Conservation (phyloP, 1,139 yeast genomes). For the Suhomyces wounanorum region DNA sequence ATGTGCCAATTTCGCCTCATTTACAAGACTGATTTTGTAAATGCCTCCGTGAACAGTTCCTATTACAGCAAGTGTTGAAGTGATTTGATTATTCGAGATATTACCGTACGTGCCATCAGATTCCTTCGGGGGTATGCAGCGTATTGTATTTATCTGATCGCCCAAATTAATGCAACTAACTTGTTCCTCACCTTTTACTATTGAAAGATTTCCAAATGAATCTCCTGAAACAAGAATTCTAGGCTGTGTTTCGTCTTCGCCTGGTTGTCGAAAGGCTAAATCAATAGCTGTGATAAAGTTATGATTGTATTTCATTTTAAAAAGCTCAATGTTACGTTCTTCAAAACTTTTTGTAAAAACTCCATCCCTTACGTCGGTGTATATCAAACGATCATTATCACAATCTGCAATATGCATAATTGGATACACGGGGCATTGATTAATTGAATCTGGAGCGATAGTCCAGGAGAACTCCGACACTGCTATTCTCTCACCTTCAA, state of each 20-base stretch:
- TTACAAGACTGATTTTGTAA: slow-evolving; percentile 19
- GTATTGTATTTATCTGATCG: slow-evolving; percentile 34
- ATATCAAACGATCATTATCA: slow-evolving; percentile 12
- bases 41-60: slow-evolving; percentile 44
- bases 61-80: slow-evolving; percentile 21
- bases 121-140: slow-evolving; percentile 4
- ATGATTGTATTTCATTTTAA: slow-evolving; percentile 14
- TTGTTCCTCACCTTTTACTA: slow-evolving; percentile 13
- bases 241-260: background rate
- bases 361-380: slow-evolving; percentile 28
- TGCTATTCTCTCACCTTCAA: slow-evolving; percentile 2
- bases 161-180: slow-evolving; percentile 30
- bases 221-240: slow-evolving; percentile 27
- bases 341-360: slow-evolving; percentile 10
- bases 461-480: slow-evolving; percentile 1
- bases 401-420: slow-evolving; percentile 14
- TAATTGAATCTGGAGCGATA: background rate
- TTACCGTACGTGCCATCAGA: background rate
- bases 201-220: slow-evolving; percentile 33
- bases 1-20: slow-evolving; percentile 1
- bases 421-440: slow-evolving; percentile 13
- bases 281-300: slow-evolving; percentile 21
- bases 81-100: background rate
- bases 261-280: background rate
- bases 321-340: background rate